Evolutionary conservation across 352 stramenopile genomes (phyloP).

Genomic region (Globisporangium nodosum): DNA sequence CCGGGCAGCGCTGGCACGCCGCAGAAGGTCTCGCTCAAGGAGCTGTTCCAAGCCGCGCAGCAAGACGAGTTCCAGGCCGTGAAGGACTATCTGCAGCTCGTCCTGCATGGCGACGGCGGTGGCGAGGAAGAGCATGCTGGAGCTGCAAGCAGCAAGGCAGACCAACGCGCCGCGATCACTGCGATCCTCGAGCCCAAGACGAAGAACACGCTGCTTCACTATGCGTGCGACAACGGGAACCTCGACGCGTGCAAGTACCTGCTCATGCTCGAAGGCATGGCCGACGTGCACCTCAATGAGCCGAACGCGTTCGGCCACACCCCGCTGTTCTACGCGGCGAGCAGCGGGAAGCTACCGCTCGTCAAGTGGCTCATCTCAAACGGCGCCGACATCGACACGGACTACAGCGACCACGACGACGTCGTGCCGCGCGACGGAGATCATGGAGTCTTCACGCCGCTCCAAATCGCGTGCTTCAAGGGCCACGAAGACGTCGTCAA

Average conservation of each 20-base stretch:
- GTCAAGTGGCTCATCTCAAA: conserved; percentile 86
- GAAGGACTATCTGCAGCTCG: conserved; percentile 47
- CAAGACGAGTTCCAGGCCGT: conserved; percentile 65
- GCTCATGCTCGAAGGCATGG: conserved; percentile 67
- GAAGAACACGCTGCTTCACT: conserved; percentile 71
- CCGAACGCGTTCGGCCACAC: conserved; percentile 74
- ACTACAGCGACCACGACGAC: conserved; percentile 61
- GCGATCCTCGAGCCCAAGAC: conserved; percentile 56
- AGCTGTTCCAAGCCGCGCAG: conserved; percentile 63
- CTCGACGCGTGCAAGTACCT: conserved; percentile 77
- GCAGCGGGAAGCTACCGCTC: conserved; percentile 59
- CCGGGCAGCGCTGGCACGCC: neutral
- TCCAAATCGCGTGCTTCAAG: conserved; percentile 76
- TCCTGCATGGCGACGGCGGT: conserved; percentile 28
- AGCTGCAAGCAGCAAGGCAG: neutral
- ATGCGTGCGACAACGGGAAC: conserved; percentile 80
- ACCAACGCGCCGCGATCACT: conserved; percentile 20
- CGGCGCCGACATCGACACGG: conserved; percentile 74
- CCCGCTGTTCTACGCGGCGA: conserved; percentile 73
- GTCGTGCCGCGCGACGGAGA: conserved; percentile 48
- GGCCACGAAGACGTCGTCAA: conserved; percentile 63
- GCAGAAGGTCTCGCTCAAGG: conserved; percentile 38
- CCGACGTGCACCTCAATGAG: conserved; percentile 58
- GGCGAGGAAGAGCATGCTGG: neutral
- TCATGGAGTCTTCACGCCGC: conserved; percentile 64